Conservation (phyloP, 192 early-diverging fungal species). For the Linnemannia exigua region DNA sequence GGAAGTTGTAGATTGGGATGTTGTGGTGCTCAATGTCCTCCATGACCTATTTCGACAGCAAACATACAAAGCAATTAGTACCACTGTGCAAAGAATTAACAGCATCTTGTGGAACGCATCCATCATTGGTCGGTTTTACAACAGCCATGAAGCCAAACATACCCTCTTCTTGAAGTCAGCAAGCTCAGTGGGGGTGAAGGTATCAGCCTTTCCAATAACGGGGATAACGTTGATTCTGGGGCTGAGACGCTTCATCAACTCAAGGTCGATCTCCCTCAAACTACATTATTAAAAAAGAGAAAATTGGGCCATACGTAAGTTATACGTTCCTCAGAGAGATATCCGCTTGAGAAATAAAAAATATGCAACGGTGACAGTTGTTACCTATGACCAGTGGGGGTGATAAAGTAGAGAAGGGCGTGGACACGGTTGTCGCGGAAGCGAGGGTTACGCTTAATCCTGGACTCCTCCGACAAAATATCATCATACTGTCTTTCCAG, state of each 20-base stretch:
- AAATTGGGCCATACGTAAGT: not conserved
- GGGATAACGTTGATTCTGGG: slow-evolving; percentile 96
- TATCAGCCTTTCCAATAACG: slow-evolving; percentile 95
- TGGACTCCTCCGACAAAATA: slow-evolving; percentile 90
- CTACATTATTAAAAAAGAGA: slow-evolving; percentile 35
- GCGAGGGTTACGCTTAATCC: slow-evolving; percentile 87
- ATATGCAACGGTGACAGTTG: not conserved
- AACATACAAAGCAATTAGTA: not conserved
- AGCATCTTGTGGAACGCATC: not conserved
- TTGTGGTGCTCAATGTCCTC: slow-evolving; percentile 96
- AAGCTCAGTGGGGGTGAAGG: slow-evolving; percentile 89
- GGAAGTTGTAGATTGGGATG: slow-evolving; percentile 99
- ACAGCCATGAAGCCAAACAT: slow-evolving; percentile 50
- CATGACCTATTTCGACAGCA: slow-evolving; percentile 78
- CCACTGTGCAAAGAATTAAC: not conserved
- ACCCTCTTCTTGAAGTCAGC: slow-evolving; percentile 90
- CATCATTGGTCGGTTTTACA: not conserved
- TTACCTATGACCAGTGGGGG: slow-evolving; percentile 94
- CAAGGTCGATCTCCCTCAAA: slow-evolving; percentile 95
- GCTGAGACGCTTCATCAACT: slow-evolving; percentile 93
- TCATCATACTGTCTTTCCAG: slow-evolving; percentile 96
- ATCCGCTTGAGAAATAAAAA: not conserved
- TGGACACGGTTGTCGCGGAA: slow-evolving; percentile 97
- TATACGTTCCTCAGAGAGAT: not conserved
- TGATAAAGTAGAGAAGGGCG: slow-evolving; percentile 97